Evolutionary conservation across 2,329 filamentous ascomycete species (phyloP).

Genomic region (Falciphora oryzae): DNA sequence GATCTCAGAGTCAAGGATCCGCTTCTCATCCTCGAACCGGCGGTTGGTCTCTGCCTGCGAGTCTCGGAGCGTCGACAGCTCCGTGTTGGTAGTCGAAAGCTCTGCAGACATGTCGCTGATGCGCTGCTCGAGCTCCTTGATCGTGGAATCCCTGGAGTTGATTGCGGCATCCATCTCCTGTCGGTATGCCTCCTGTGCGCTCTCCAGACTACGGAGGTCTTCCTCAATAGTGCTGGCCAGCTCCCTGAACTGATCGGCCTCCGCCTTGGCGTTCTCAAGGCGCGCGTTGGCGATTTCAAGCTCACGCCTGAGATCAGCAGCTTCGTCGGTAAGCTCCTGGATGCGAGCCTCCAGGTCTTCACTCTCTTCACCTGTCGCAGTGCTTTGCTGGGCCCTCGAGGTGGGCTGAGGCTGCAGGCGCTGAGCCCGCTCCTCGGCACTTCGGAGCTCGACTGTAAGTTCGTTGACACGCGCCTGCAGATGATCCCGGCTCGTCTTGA

Average conservation of each 20-base stretch:
- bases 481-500: slow-evolving; percentile 84
- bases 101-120: slow-evolving; percentile 80
- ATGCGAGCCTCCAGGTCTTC: slow-evolving; percentile 53
- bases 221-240: slow-evolving; percentile 87
- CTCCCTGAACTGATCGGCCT: slow-evolving; percentile 81
- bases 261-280: slow-evolving; percentile 71
- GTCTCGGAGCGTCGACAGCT: slow-evolving; percentile 74
- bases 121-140: slow-evolving; percentile 76
- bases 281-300: slow-evolving; percentile 76
- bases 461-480: slow-evolving; percentile 86
- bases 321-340: slow-evolving; percentile 77
- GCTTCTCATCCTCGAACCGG: slow-evolving; percentile 76
- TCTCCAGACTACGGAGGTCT: slow-evolving; percentile 70
- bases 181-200: slow-evolving; percentile 80
- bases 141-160: slow-evolving; percentile 70
- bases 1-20: slow-evolving; percentile 71
- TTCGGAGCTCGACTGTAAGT: slow-evolving; percentile 78
- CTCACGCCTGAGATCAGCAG: slow-evolving; percentile 81
- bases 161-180: slow-evolving; percentile 75
- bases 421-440: slow-evolving; percentile 80
- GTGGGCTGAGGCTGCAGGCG: slow-evolving; percentile 76
- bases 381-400: slow-evolving; percentile 42
- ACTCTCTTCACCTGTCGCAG: slow-evolving; percentile 30
- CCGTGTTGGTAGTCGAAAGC: slow-evolving; percentile 72
- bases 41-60: slow-evolving; percentile 69